A percentile compares a stretch with the other conserved stretches of the same genome.
phyloP scores from a whole-genome alignment of 2,329 filamentous ascomycete species.

The Fusarium agapanthi region DNA sequence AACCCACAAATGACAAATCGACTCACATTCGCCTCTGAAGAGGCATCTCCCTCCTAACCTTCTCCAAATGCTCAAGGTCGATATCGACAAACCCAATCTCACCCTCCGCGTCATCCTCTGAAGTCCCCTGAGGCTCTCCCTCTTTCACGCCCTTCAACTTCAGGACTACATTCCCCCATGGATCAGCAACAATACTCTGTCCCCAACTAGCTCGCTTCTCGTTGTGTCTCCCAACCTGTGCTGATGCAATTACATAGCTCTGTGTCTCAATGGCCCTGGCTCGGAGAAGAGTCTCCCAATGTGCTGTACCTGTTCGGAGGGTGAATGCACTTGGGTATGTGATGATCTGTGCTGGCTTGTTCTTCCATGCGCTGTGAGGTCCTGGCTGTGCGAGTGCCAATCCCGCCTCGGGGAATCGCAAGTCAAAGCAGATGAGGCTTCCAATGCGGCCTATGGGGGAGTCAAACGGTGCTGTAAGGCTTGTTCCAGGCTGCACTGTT shows the following conservation, averaged over 20 bases:
- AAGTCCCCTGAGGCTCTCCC: slow-evolving; percentile 35
- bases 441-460: slow-evolving; percentile 79
- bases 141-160: slow-evolving; percentile 67
- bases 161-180: slow-evolving; percentile 81
- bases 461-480: slow-evolving; percentile 75
- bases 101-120: slow-evolving; percentile 50
- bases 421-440: slow-evolving; percentile 87
- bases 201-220: slow-evolving; percentile 84
- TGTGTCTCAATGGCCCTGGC: slow-evolving; percentile 90
- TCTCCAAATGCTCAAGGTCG: slow-evolving; percentile 57
- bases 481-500: slow-evolving; percentile 73
- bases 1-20: neutral
- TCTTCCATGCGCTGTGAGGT: slow-evolving; percentile 42
- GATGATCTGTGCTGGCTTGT: slow-evolving; percentile 72
- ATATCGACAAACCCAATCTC: slow-evolving; percentile 65
- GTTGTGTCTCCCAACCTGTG: slow-evolving; percentile 78
- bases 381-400: slow-evolving; percentile 66
- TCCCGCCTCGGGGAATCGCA: slow-evolving; percentile 82
- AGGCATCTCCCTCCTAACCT: slow-evolving; percentile 62
- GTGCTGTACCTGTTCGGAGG: slow-evolving; percentile 81
- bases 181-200: slow-evolving; percentile 83
- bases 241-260: slow-evolving; percentile 85
- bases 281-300: slow-evolving; percentile 84
- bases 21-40: slow-evolving; percentile 62
- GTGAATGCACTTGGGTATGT: slow-evolving; percentile 94